phyloP scores from a whole-genome alignment of 495 filamentous ascomycete genomes.

The Tetracladium marchalianum region DNA sequence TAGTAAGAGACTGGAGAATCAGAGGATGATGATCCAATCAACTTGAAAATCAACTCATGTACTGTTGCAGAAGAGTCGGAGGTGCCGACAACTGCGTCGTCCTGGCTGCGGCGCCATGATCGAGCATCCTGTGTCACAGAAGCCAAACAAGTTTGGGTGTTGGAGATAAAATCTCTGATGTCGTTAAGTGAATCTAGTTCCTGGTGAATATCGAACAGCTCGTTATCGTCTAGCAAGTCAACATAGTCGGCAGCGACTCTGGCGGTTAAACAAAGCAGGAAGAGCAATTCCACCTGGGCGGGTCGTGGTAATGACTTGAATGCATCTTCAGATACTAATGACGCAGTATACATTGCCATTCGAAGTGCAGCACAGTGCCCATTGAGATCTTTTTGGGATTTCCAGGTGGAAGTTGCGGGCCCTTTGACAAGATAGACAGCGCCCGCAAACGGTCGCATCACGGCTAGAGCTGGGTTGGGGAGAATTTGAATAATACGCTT shows the following conservation, averaged over 20 bases:
- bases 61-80: background rate
- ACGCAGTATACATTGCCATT: conserved; percentile 56
- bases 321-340: conserved; percentile 35
- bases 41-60: conserved; percentile 40
- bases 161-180: background rate
- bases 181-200: conserved; percentile 3
- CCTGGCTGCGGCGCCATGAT: background rate
- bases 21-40: conserved; percentile 24
- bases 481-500: conserved; percentile 43
- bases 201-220: background rate
- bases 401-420: background rate
- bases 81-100: background rate
- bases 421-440: conserved; percentile 53
- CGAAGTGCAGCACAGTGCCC: conserved; percentile 65
- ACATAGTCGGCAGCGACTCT: conserved; percentile 36
- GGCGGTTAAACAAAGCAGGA: conserved; percentile 28
- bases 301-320: conserved; percentile 17
- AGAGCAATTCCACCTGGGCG: conserved; percentile 28
- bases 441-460: conserved; percentile 63
- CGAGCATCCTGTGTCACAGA: conserved; percentile 34
- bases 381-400: conserved; percentile 39
- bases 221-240: conserved; percentile 13
- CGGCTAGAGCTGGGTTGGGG: conserved; percentile 53
- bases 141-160: background rate
- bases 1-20: conserved; percentile 27